Percentiles rank a stretch among this genome's conserved stretches.
These are phyloP conservation scores for Escallonia herrerae DNA, from an alignment of 129 eudicot species.

Conservation along the genomic window DNA sequence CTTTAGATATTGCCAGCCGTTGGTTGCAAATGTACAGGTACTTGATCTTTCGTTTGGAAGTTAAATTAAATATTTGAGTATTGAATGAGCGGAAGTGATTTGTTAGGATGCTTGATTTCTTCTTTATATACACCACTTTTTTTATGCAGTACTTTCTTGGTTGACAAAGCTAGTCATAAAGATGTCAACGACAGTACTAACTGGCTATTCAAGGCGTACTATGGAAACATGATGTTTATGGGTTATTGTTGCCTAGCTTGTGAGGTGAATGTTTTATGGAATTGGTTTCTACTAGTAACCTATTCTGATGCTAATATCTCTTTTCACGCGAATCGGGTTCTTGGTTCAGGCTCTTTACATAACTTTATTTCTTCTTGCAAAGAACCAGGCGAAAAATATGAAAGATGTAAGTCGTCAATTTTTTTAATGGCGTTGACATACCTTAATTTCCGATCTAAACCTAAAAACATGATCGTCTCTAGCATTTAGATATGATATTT, in stretches of 20 bases:
- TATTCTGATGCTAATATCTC: neutral
- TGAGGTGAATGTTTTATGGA: constrained; percentile 50
- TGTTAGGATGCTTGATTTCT: no score
- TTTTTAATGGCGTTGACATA: neutral
- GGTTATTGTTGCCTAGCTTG: constrained; percentile 88
- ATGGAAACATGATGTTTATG: constrained; percentile 87
- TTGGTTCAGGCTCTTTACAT: constrained; percentile 79
- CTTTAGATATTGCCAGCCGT: no score
- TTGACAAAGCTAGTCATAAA: constrained; percentile 86
- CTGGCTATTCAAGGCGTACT: constrained; percentile 83
- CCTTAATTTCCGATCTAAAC: no score
- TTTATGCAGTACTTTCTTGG: constrained; percentile 96
- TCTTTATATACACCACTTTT: no score
- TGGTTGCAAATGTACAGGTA: no score
- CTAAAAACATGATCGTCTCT: no score
- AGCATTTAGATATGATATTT: no score
- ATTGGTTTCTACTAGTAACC: neutral
- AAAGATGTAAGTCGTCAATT: constrained; percentile 41
- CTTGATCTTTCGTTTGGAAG: no score
- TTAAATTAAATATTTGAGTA: no score
- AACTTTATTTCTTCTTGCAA: constrained; percentile 76
- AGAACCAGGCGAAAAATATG: constrained; percentile 51
- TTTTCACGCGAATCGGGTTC: constrained; percentile 8
- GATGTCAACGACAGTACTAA: constrained; percentile 94
- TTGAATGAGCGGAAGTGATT: no score